Percentiles rank a stretch among this genome's conserved stretches.
phyloP scores from a whole-genome alignment of 2,329 filamentous ascomycete genomes.

The Parascedosporium putredinis region DNA sequence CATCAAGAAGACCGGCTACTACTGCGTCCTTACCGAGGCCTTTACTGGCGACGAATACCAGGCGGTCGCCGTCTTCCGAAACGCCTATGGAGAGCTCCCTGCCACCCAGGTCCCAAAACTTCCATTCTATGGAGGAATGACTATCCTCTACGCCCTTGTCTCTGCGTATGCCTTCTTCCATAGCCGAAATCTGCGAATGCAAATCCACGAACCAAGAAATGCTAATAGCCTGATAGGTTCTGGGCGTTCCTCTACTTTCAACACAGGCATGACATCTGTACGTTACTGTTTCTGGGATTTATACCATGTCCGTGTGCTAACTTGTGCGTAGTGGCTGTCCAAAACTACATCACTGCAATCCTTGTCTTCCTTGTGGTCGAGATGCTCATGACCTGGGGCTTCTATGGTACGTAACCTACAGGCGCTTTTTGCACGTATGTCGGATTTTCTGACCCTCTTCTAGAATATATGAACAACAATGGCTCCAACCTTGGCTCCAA shows the following conservation, averaged over 20 bases:
- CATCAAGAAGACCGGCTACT: slow-evolving; percentile 87
- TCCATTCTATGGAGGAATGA: slow-evolving; percentile 91
- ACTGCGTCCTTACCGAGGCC: slow-evolving; percentile 74
- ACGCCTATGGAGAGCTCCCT: slow-evolving; percentile 90
- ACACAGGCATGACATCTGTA: slow-evolving; percentile 81
- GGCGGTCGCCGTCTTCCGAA: slow-evolving; percentile 82
- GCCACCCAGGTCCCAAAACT: slow-evolving; percentile 94
- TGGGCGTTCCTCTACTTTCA: slow-evolving; percentile 96
- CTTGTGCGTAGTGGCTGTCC: slow-evolving; percentile 63
- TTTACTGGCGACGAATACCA: slow-evolving; percentile 61
- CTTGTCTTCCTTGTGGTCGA: slow-evolving; percentile 88
- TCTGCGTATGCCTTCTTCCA: slow-evolving; percentile 41
- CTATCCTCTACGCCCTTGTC: slow-evolving; percentile 85
- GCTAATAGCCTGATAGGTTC: too few species aligned
- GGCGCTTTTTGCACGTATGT: background rate
- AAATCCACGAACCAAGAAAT: too few species aligned
- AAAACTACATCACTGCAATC: slow-evolving; percentile 98
- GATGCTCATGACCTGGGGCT: slow-evolving; percentile 98
- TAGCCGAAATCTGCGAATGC: background rate
- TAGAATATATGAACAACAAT: slow-evolving; percentile 85
- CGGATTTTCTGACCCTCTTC: background rate
- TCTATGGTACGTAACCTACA: slow-evolving; percentile 53
- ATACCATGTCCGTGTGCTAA: background rate
- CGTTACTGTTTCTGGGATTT: slow-evolving; percentile 19
- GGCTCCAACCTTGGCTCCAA: slow-evolving; percentile 77